Conservation (phyloP, 2,329 filamentous ascomycete species). For the Anthostomella pinea region DNA sequence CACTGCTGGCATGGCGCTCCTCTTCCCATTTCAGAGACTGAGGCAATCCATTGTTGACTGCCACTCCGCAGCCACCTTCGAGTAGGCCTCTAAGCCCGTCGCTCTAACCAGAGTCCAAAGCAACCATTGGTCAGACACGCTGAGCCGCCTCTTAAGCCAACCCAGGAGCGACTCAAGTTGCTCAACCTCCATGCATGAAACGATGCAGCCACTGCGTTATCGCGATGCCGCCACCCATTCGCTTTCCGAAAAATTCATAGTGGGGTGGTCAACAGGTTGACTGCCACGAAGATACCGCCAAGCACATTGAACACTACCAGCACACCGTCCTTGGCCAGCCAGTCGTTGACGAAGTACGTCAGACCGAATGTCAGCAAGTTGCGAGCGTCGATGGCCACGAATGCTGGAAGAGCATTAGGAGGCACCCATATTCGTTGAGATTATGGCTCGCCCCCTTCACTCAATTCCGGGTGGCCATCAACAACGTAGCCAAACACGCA, state of each 20-base stretch:
- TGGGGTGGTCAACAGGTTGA: constrained; percentile 45
- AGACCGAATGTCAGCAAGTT: constrained; percentile 46
- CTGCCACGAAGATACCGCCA: constrained; percentile 40
- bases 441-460: constrained; percentile 36
- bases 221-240: constrained; percentile 40
- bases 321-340: constrained; percentile 35
- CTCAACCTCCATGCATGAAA: constrained; percentile 29
- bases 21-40: too few relatives aligned
- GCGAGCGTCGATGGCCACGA: constrained; percentile 49
- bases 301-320: constrained; percentile 38
- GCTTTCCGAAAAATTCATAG: constrained; percentile 50
- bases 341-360: constrained; percentile 42
- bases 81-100: too few relatives aligned
- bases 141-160: too few relatives aligned
- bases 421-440: neutral
- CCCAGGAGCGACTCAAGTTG: neutral
- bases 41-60: too few relatives aligned
- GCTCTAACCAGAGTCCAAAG: too few relatives aligned
- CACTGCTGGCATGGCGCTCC: too few relatives aligned
- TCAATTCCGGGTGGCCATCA: constrained; percentile 44
- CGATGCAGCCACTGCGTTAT: constrained; percentile 32
- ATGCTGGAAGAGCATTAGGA: too few relatives aligned
- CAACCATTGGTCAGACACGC: too few relatives aligned
- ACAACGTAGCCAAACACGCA: constrained; percentile 51
- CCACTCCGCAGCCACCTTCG: too few relatives aligned